Percentiles rank a stretch among this genome's conserved stretches.
Conservation (phyloP, 1,284 basidiomycete species). For the Amanita bisporigera region DNA sequence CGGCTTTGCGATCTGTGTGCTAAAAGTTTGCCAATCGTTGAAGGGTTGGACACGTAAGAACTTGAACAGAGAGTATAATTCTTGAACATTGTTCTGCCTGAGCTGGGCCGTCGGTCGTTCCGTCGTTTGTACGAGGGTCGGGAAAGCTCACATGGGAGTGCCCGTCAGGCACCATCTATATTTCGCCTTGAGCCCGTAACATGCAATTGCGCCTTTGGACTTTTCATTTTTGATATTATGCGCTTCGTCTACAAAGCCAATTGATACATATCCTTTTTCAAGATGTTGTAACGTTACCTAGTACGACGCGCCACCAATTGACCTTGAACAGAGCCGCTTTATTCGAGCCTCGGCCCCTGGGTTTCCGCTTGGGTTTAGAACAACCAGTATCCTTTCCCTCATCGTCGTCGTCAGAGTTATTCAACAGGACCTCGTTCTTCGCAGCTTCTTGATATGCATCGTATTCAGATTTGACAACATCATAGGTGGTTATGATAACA, state of each 20-base stretch:
- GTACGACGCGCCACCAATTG: slow-evolving; percentile 86
- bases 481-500: slow-evolving; percentile 87
- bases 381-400: slow-evolving; percentile 45
- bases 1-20: slow-evolving; percentile 78
- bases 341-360: slow-evolving; percentile 49
- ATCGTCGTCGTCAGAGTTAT: slow-evolving; percentile 48
- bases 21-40: slow-evolving; percentile 82
- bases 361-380: slow-evolving; percentile 49
- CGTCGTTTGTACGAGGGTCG: too few relatives aligned
- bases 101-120: background rate
- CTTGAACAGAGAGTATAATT: slow-evolving; percentile 88
- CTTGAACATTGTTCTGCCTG: slow-evolving; percentile 87
- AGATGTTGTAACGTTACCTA: slow-evolving; percentile 58
- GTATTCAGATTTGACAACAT: slow-evolving; percentile 78
- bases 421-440: slow-evolving; percentile 54
- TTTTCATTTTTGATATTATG: slow-evolving; percentile 97
- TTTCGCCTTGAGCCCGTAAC: slow-evolving; percentile 77
- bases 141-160: slow-evolving; percentile 75
- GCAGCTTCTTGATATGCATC: slow-evolving; percentile 52
- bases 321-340: slow-evolving; percentile 79
- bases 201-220: slow-evolving; percentile 84
- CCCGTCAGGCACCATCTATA: slow-evolving; percentile 92
- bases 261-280: background rate
- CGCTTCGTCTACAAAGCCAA: slow-evolving; percentile 78
- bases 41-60: slow-evolving; percentile 89